Base-by-base conservation (phyloP, 2,329 filamentous ascomycete species). In the Curvularia eragrostidis region DNA sequence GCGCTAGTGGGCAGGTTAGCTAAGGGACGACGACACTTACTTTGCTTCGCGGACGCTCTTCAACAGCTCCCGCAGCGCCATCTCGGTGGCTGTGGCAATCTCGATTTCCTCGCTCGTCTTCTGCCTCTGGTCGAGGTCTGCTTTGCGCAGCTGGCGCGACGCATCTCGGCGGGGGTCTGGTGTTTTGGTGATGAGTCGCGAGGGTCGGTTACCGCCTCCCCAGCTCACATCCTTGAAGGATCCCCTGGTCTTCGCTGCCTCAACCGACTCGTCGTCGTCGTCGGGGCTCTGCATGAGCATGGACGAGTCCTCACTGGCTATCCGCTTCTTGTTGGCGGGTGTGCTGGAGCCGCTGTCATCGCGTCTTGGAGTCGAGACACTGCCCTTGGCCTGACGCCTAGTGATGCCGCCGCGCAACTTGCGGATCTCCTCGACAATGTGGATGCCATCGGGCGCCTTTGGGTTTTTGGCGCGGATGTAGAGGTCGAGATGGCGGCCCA, bases 381-480 rank as follows among this genome's bases (percentile, higher is more conserved):
- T 87, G 55, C 84, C 86, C 68, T 91, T 86, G 2, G 91, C 88
- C 74, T 97, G 92, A 58, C 94, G 85, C 63, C 94, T 84, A 24
- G 94, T 98, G 76, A 98, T 96, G 60, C 87, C 85, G 43, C 91
- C 91, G 52, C 94, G 87, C 70, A 96, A 81, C 77, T 90, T 91
- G 66, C 86, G 85, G 70, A 98, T 98, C 76, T 91, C 91, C 7
- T 94, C 91, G 57, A 97, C 91, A 79, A 96, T 84, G 78, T 98
- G 94, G 44, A 97, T 80, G 48, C 93, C 93, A 78, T 98, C 94
- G 6, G 90, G 81, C 1, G 89, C 84, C 77, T 93, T 95, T 1
- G 94, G 92, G 75, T 97, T 97, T 80, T 93, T 96, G 58, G 93
- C 89, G 73, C 93, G 93, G 70, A 97, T 93, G 77, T 96, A 97